Evolutionary conservation across 306 rosid species (phyloP).

Genomic region (Glycine soja): DNA sequence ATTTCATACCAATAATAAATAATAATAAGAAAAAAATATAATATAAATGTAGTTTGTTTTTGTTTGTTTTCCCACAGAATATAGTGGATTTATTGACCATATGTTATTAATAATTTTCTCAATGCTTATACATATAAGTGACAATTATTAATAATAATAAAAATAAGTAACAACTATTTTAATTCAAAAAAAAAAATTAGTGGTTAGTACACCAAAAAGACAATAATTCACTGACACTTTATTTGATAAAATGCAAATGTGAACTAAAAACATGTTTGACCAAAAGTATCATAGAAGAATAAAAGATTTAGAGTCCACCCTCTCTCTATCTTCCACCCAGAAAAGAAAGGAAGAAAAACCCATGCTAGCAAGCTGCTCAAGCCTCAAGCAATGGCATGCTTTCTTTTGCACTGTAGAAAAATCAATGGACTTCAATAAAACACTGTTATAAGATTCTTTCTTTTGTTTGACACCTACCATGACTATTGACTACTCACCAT

Average conservation of each 20-base stretch:
- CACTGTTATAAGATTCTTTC: constrained; percentile 54
- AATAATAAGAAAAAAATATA: too few relatives aligned
- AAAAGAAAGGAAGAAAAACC: not conserved
- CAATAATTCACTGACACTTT: not conserved
- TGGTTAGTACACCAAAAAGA: not conserved
- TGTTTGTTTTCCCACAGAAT: too few relatives aligned
- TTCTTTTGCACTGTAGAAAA: constrained; percentile 27
- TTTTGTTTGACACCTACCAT: constrained; percentile 40
- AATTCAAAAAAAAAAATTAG: too few relatives aligned
- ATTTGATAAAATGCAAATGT: not conserved
- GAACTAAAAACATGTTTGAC: constrained; percentile 18
- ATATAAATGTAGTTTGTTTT: too few relatives aligned
- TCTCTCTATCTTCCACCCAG: constrained; percentile 10
- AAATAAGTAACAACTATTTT: too few relatives aligned
- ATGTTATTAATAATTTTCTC: too few relatives aligned
- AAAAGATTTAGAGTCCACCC: not conserved
- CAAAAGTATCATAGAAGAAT: not conserved
- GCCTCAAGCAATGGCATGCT: constrained; percentile 20
- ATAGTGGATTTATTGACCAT: too few relatives aligned
- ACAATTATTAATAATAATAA: too few relatives aligned
- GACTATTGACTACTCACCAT: constrained; percentile 48
- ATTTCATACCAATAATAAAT: too few relatives aligned
- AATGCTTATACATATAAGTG: too few relatives aligned
- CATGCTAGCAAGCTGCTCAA: not conserved
- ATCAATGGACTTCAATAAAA: constrained; percentile 30